Evolutionary conservation across 2,329 filamentous ascomycete species (phyloP), one percentile per base, ranked within the genome.

Genomic region (Aureobasidium sp.): DNA sequence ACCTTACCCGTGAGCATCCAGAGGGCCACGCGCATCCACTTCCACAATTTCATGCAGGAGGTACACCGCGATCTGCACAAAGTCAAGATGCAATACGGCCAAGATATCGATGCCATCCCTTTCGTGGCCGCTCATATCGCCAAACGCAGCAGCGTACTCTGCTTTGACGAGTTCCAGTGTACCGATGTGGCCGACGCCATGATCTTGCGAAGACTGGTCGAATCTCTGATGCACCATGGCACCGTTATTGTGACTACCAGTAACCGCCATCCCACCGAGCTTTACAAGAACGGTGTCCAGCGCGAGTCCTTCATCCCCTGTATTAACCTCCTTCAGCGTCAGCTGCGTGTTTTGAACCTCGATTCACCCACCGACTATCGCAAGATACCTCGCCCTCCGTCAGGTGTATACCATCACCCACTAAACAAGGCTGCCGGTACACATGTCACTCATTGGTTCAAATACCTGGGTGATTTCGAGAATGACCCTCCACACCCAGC

Each of bases 11-110:
- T 79, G 17, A 87, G 88, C 64, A 91, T 97, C 66, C 83, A 81
- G 62, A 85, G 86, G 36, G 97, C 96, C 78, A 95, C 88, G 51
- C 84, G 94, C 52, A 97, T 99, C 70, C 94, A 99, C 78, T 99
- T 99, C 76, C 91, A 97, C 79, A 96, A 96, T 74, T 99, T 99
- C 79, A 99, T 99, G 94, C 94, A 97, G 75, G 90, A 96, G 74
- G 88, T 97, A 53, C 94, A 99, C 77, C 91, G 88, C 74, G 84
- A 93, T 64, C 79, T 97, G 69, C 94, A 97, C 78, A 86, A 85
- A 72, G 87, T 96, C 76, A 97, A 96, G 79, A 88, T 94, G 83
- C 79, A 87, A 69, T 85, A 96, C 73, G 94, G 94, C 34, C 91
- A 87, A 71, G 91, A 97, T 68, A 83, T 96, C 42, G 94, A 99